Percentiles rank a stretch among this genome's conserved stretches.
phyloP scores from a whole-genome alignment of 805 yeast species.

The Cyberlindnera maritima region DNA sequence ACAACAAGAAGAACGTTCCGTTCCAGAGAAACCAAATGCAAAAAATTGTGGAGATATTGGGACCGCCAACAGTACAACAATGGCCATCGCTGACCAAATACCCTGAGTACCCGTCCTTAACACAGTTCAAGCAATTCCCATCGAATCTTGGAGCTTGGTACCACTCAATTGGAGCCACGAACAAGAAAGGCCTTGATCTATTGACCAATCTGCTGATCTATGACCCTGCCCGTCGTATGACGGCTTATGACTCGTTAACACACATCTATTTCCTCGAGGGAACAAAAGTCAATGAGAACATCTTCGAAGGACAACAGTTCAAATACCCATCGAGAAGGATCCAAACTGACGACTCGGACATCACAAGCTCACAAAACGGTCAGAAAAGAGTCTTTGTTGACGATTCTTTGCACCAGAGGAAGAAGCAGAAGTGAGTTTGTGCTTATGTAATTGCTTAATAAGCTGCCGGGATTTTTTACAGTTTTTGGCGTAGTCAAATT shows the following conservation, averaged over 20 bases:
- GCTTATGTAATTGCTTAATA: not conserved
- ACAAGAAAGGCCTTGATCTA: slow-evolving; percentile 63
- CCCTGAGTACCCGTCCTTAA: slow-evolving; percentile 76
- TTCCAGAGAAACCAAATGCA: slow-evolving; percentile 91
- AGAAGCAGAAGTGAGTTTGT: slow-evolving; percentile 22
- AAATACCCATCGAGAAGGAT: slow-evolving; percentile 86
- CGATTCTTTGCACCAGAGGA: slow-evolving; percentile 23
- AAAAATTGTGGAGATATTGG: slow-evolving; percentile 88
- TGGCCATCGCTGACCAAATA: slow-evolving; percentile 82
- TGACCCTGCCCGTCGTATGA: slow-evolving; percentile 77
- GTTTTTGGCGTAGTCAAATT: too few relatives aligned
- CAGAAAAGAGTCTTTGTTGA: slow-evolving; percentile 28
- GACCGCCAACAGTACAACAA: slow-evolving; percentile 73
- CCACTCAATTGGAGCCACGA: slow-evolving; percentile 73
- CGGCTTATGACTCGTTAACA: slow-evolving; percentile 71
- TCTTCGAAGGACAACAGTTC: slow-evolving; percentile 71
- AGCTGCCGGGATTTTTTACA: too few relatives aligned
- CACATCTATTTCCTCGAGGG: slow-evolving; percentile 77
- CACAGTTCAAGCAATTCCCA: slow-evolving; percentile 58
- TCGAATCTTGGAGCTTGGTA: slow-evolving; percentile 79
- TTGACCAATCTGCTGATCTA: slow-evolving; percentile 66
- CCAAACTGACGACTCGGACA: slow-evolving; percentile 83
- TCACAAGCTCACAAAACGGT: slow-evolving; percentile 37
- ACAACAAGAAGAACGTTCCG: slow-evolving; percentile 87
- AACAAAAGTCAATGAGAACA: slow-evolving; percentile 68